Evolutionary conservation across 2,329 filamentous ascomycete genomes (phyloP).

Genomic region (Emmonsia crescens): DNA sequence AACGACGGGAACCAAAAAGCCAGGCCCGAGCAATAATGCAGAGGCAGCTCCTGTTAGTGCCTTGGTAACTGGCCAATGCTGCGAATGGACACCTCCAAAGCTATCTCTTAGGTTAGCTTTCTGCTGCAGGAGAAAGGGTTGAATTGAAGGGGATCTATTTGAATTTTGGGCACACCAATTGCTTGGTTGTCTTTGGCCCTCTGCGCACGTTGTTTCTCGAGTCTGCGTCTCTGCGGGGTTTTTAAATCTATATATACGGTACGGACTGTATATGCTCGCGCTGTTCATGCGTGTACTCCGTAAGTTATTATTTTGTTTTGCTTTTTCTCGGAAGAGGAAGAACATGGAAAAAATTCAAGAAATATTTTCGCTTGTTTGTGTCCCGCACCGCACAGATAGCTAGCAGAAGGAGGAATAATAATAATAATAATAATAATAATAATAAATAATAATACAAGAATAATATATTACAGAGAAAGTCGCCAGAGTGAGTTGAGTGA

Average conservation of each 20-base stretch:
- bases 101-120: not conserved
- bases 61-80: not conserved
- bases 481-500: not conserved
- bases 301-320: not conserved
- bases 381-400: not conserved
- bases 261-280: not conserved
- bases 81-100: not conserved
- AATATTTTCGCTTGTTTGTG: not conserved
- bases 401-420: not conserved
- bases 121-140: not conserved
- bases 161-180: not conserved
- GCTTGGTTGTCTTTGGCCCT: not conserved
- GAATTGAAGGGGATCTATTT: not conserved
- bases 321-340: not conserved
- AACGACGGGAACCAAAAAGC: not conserved
- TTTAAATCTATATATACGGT: not conserved
- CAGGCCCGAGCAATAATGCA: not conserved
- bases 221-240: not conserved
- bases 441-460: not conserved
- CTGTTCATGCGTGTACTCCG: not conserved
- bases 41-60: not conserved
- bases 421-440: not conserved
- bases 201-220: not conserved
- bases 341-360: not conserved
- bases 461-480: not conserved